Evolutionary conservation across 225 moss, liverwort and hornwort genomes (phyloP), one percentile per base, ranked within the genome.

Genomic region (Climacium dendroides): DNA sequence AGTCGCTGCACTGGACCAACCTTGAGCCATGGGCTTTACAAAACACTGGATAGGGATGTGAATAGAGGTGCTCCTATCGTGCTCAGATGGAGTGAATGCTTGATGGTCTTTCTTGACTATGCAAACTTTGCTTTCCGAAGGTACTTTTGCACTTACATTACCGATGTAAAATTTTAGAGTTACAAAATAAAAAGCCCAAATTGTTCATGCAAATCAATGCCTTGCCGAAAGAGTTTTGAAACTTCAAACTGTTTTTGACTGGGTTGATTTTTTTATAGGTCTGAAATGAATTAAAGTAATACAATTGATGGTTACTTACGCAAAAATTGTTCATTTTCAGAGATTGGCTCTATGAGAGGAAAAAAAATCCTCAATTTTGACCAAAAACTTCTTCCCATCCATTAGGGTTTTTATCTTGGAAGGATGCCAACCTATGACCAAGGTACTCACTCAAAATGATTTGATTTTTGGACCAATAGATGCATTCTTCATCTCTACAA

Each of bases 281-380:
- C 0, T 1, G 0, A 75, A 52, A 34, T 13, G 20, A 34, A 13
- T 52, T 50, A 5, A 52, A 13, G 5, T 22, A 34, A 7, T 35
- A 22, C 20, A 45, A 34, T 22, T 41, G 15, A 41, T 0, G 3
- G 7, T 8, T 34, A 34, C 3, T 2, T 3, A 29, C n/a, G n/a
- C n/a, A 61, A 13, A 29, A 61, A 61, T 29, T 34, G 5, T 50
- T 74, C 32, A 32, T 22, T 32, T 74, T 22, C 4, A 74, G 1
- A 22, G 13, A 52, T 34, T 13, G 6, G 1, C 8, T 20, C 0
- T 0, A 0, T 13, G 1, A 20, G 13, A 74, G 22, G n/a, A n/a
- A 13, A 3, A 5, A 8, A 13, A 34, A 52, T 20, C 19, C 8
- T 34, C 34, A 52, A 34, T 74, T 50, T 34, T 34, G 19, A 50